phyloP scores from a whole-genome alignment of 169 alveolate species.

The Plasmodium coatneyi region DNA sequence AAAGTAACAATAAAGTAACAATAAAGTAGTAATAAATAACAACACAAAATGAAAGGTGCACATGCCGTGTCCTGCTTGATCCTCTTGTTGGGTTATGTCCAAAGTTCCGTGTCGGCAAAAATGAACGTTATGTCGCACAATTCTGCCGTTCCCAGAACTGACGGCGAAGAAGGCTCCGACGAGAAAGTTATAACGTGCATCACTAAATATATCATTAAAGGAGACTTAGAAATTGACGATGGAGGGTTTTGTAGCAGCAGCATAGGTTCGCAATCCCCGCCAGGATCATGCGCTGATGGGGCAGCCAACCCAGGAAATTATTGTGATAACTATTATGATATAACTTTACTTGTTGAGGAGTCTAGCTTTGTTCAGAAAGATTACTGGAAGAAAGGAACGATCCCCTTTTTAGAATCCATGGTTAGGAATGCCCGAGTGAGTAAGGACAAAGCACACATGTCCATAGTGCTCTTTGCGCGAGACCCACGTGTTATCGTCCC shows the following conservation, averaged over 20 bases:
- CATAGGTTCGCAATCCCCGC: not conserved
- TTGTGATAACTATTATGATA: constrained; percentile 63
- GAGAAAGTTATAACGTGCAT: constrained; percentile 43
- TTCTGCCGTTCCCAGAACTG: constrained; percentile 13
- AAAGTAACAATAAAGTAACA: not conserved
- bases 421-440: constrained; percentile 45
- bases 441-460: constrained; percentile 72
- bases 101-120: not conserved
- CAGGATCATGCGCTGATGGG: constrained; percentile 2
- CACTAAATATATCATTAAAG: constrained; percentile 35
- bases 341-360: constrained; percentile 57
- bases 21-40: not conserved
- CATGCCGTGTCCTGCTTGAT: not conserved
- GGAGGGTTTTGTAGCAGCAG: constrained; percentile 37
- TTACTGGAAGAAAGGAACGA: constrained; percentile 63
- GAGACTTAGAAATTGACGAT: constrained; percentile 54
- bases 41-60: constrained; percentile 16
- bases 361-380: constrained; percentile 63
- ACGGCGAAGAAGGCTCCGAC: not conserved
- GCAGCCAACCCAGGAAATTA: constrained; percentile 20
- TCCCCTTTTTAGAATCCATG: constrained; percentile 73
- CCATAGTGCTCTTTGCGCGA: constrained; percentile 29
- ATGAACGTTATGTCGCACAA: constrained; percentile 26
- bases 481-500: constrained; percentile 38
- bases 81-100: not conserved